Evolutionary conservation across 345 rosid genomes (phyloP), one percentile per base, ranked within the genome.

Genomic region (Syzygium jambos): DNA sequence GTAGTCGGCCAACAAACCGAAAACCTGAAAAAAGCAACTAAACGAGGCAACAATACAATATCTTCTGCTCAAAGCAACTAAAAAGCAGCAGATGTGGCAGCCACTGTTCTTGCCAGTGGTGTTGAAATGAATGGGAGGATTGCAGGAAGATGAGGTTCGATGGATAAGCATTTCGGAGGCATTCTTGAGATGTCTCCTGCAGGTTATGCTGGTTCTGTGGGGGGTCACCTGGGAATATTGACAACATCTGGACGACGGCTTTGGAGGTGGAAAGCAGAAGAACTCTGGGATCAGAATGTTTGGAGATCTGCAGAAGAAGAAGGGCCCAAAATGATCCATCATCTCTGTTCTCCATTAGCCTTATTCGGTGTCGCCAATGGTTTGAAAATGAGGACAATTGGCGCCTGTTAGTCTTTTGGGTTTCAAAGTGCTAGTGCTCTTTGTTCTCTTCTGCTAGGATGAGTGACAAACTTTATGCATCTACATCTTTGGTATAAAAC

Each of bases 51-150:
- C 90, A 83, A 87, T 41, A 88, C 84, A 46, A 52, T 91, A 84
- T 91, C 92, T 13, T 85, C 88, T 49, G 91, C 91, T 85, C 91
- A 91, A 89, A 92, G 85, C 46, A 91, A n/a, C n/a, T n/a, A n/a
- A 89, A 97, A 97, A 90, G 98, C 98, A 1, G 99, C 99, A 34
- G 98, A 96, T 91, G 99, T 98, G 2, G 99, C 98, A 86, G 98
- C 99, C 56, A 93, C 96, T 5, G 95, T 96, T 30, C 97, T 97
- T 38, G 93, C 98, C 14, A 97, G 96, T 21, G 97, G 88, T 27
- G n/a, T n/a, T n/a, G n/a, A n/a, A n/a, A n/a, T n/a, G n/a, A n/a
- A n/a, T n/a, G n/a, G n/a, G n/a, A n/a, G n/a, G n/a, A n/a, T n/a
- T n/a, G 89, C 95, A 1, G 92, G 90, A 78, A 92, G 95, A 80